Base-by-base conservation (phyloP, 768 basidiomycete genomes). In the Hortiboletus flavorubellus region DNA sequence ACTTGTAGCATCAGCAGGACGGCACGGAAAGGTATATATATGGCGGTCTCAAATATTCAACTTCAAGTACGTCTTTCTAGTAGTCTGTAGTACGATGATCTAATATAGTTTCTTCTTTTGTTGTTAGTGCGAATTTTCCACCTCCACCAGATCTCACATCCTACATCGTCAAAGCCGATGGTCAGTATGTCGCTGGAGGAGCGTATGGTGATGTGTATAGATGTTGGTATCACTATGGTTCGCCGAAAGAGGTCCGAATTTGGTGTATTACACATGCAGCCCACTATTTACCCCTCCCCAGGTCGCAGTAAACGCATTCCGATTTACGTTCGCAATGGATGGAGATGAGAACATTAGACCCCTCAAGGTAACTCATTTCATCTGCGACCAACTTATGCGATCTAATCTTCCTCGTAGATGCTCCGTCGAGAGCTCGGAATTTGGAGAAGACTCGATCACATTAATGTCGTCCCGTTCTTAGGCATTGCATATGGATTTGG, bases 361-460 rank as follows among this genome's bases (percentile, higher is more conserved):
- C 16, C 0, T 0, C 26, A 56, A 54, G 52, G 57, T 62, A 47
- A 40, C 8, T 8, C 3, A 0, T 3, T 1, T 29, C 0, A 2
- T 26, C 2, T 3, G 4, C 26, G 4, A 26, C 26, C 14, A 30
- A 15, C 0, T 29, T 18, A 4, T 39, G 1, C 8, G 8, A 5
- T 10, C 8, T 5, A 0, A 33, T 23, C 2, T 2, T 0, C 2
- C 15, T 34, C 4, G 1, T 5, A 68, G 71, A 56, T 67, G 49
- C 41, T 68, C 37, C 62, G 54, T 53, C 60, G 67, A 41, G 70
- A 72, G 34, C 55, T 72, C 8, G 63, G 60, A 9, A 67, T 71
- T 30, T 72, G 70, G 71, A 62, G 48, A 48, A 38, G 58, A 34
- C 53, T 72, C 0, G n/a, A 60, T 1, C 68, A 72, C 43, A 10